Base-by-base conservation (phyloP, 208 protist genomes). In the Trypanosoma melophagium region DNA sequence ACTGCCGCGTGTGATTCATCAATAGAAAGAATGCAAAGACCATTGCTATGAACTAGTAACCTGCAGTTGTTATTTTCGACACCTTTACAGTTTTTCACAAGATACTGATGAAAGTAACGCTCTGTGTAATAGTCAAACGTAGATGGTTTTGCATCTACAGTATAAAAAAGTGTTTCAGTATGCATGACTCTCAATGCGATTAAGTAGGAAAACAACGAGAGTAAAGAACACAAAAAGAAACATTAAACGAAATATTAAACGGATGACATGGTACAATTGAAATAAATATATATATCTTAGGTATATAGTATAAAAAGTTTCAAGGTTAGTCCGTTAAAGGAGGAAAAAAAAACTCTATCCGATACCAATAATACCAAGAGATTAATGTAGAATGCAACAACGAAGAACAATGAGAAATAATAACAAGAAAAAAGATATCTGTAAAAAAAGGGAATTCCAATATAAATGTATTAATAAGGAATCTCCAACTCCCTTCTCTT, bases 1-100 rank as follows among this genome's bases (percentile, higher is more conserved):
- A 87, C 70, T 13, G 82, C 68, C 0, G 56, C 77, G 56, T 96
- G 87, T 12, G 76, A 77, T 8, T 82, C 80, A 68, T 96, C 90
- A 17, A 96, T 57, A 60, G 83, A 91, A 16, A 96, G 51, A 16
- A 96, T 77, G 52, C 76, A 87, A 21, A 96, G 19, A 17, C 90
- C 87, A 74, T 96, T 96, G 76, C 86, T 94, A 73, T 96, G 90
- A 55, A 90, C 81, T 63, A 96, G 60, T 24, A 96, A 44, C 3
- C 90, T 80, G 60, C 75, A 80, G 66, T 94, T 82, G 68, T 96
- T 92, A 9, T 79, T 80, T 21, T 69, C 60, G 8, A 83, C 75
- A 10, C 71, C 72, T 67, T 94, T 93, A 64, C 81, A 84, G 68
- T 92, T 72, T 35, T 72, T 60, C 19, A 95, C 66, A 41, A 83